A percentile compares a stretch with the other conserved stretches of the same genome.
phyloP scores from a whole-genome alignment of 192 early-diverging fungal species.

The Rhizophagus prolifer region DNA sequence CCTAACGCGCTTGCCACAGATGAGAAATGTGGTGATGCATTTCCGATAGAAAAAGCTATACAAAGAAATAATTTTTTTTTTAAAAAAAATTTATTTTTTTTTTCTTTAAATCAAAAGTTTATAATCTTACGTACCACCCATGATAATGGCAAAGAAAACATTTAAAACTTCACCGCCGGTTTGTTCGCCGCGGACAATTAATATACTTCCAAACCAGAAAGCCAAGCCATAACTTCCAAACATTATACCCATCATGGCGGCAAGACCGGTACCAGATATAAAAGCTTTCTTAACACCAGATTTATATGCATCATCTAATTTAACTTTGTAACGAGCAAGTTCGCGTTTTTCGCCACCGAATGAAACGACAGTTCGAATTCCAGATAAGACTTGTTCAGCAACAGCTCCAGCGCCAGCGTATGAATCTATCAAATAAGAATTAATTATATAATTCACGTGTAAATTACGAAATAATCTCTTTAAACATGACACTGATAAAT shows the following conservation, averaged over 20 bases:
- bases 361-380: conserved; percentile 84
- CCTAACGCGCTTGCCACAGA: conserved; percentile 77
- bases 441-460: not conserved
- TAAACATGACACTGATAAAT: not conserved
- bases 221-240: conserved; percentile 78
- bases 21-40: conserved; percentile 66
- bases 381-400: conserved; percentile 82
- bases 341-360: conserved; percentile 81
- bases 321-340: conserved; percentile 57
- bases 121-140: conserved; percentile 52
- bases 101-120: not conserved
- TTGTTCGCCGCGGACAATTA: conserved; percentile 53
- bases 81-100: not conserved
- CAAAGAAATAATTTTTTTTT: not conserved
- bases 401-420: conserved; percentile 86
- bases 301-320: conserved; percentile 64
- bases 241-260: conserved; percentile 60
- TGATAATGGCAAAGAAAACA: conserved; percentile 88
- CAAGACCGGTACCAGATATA: conserved; percentile 60
- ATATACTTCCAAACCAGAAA: conserved; percentile 81
- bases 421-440: conserved; percentile 37
- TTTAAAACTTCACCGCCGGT: conserved; percentile 60
- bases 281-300: conserved; percentile 62
- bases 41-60: conserved; percentile 27
- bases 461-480: not conserved